Percentiles rank a stretch among this genome's conserved stretches.
phyloP scores from a whole-genome alignment of 257 asterid genomes.

The Dorcoceras hygrometricum region DNA sequence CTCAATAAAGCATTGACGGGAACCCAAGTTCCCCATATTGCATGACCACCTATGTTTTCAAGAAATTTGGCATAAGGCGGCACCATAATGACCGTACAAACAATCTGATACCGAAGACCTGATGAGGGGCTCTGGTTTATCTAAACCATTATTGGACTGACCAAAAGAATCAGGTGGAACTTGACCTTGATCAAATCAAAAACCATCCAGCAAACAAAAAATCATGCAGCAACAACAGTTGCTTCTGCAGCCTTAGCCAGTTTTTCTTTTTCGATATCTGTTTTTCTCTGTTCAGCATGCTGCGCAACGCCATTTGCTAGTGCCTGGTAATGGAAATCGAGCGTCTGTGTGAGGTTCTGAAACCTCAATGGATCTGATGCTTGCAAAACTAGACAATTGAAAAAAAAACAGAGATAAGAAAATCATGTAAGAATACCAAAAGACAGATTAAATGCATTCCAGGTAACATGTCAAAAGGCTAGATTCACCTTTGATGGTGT shows the following conservation, averaged over 20 bases:
- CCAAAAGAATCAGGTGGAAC: constrained; percentile 32
- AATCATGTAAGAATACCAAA: constrained; percentile 7
- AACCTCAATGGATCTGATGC: constrained; percentile 80
- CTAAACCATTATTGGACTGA: constrained; percentile 36
- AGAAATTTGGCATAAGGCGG: constrained; percentile 19
- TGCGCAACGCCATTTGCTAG: constrained; percentile 90
- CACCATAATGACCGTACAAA: constrained; percentile 28
- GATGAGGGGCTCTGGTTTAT: constrained; percentile 33
- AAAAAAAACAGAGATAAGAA: constrained; percentile 15
- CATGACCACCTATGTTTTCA: constrained; percentile 19
- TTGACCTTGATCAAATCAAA: constrained; percentile 13
- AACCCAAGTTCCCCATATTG: constrained; percentile 24
- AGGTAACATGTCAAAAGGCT: background rate
- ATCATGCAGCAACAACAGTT: constrained; percentile 48
- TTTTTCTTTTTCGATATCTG: constrained; percentile 76
- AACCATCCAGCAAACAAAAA: constrained; percentile 16
- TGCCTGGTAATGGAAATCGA: constrained; percentile 83
- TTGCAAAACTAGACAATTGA: constrained; percentile 65
- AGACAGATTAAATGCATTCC: background rate
- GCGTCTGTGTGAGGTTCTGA: constrained; percentile 76
- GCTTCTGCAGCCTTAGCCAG: constrained; percentile 59
- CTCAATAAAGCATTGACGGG: constrained; percentile 29
- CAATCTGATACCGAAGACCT: constrained; percentile 26
- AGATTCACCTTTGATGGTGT: constrained; percentile 66
- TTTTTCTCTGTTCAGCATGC: constrained; percentile 84